Evolutionary conservation across 768 basidiomycete genomes (phyloP).

Genomic region (Xerocomus potaroensis): DNA sequence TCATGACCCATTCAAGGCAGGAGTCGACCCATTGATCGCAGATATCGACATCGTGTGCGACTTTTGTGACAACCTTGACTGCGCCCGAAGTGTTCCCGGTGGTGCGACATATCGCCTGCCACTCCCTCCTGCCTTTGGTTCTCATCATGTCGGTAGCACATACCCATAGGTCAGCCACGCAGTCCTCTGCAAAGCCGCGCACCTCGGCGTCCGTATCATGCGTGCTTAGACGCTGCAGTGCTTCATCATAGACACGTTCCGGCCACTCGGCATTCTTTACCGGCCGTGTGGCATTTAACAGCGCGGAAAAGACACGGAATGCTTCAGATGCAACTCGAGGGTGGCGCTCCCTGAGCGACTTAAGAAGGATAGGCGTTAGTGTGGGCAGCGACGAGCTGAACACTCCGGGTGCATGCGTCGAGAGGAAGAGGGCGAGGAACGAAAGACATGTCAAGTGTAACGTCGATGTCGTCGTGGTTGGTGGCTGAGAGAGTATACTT

Average conservation of each 20-base stretch:
- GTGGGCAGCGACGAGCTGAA: conserved; percentile 59
- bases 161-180: conserved; percentile 83
- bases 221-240: conserved; percentile 61
- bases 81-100: conserved; percentile 70
- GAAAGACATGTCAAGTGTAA: conserved; percentile 81
- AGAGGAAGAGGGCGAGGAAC: conserved; percentile 83
- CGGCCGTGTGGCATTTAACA: conserved; percentile 74
- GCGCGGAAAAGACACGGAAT: conserved; percentile 80
- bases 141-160: conserved; percentile 72
- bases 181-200: conserved; percentile 73
- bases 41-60: conserved; percentile 71
- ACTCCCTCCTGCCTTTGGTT: conserved; percentile 65
- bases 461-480: conserved; percentile 73
- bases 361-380: conserved; percentile 72
- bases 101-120: conserved; percentile 72
- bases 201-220: conserved; percentile 93
- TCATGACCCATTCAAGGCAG: conserved; percentile 72
- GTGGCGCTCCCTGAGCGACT: conserved; percentile 74
- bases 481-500: conserved; percentile 58
- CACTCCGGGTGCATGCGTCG: conserved; percentile 52
- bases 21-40: conserved; percentile 78
- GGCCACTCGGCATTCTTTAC: conserved; percentile 62
- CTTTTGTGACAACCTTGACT: conserved; percentile 77
- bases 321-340: conserved; percentile 87
- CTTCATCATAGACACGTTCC: conserved; percentile 70